Evolutionary conservation across 306 rosid species (phyloP).

Genomic region (Fragaria ananassa): DNA sequence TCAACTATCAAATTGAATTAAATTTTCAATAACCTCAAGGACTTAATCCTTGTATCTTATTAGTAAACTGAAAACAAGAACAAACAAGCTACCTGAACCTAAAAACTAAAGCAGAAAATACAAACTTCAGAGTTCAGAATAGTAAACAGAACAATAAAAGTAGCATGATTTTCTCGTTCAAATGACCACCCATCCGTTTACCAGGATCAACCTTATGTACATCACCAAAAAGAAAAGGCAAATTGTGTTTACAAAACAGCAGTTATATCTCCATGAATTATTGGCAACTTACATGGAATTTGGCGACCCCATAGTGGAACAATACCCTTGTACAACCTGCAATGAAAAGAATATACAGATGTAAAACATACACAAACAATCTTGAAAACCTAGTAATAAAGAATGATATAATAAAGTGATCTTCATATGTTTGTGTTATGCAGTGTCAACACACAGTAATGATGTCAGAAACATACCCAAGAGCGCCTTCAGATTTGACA

Average conservation of each 20-base stretch:
- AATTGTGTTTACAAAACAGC: background rate
- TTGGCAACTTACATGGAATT: constrained; percentile 77
- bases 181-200: background rate
- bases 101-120: background rate
- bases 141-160: background rate
- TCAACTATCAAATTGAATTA: background rate
- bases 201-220: background rate
- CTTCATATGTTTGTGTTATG: background rate
- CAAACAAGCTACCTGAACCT: background rate
- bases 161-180: background rate
- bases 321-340: constrained; percentile 93
- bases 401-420: background rate
- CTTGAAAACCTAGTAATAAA: background rate
- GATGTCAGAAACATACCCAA: constrained; percentile 56
- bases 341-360: constrained; percentile 24
- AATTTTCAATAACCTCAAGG: background rate
- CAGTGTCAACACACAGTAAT: background rate
- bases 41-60: background rate
- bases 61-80: background rate
- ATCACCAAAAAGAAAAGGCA: background rate
- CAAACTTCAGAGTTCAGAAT: background rate
- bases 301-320: constrained; percentile 99
- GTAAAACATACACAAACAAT: constrained; percentile 1
- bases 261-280: background rate
- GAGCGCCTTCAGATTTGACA: constrained; percentile 75